Conservation (phyloP, 2,329 filamentous ascomycete species). For the Xylariaceae sp. region DNA sequence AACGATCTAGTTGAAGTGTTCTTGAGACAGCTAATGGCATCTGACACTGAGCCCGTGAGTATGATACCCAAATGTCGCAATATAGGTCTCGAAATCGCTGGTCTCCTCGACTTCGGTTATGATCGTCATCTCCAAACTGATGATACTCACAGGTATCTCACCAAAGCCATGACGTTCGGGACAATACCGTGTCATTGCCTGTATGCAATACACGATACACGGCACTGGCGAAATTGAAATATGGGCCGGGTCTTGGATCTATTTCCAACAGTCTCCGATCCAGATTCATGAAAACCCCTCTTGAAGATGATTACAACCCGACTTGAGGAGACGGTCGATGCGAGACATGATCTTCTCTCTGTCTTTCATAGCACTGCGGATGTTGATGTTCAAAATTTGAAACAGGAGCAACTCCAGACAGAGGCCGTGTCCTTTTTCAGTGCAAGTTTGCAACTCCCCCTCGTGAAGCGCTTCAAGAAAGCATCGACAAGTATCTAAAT, state of each 20-base stretch:
- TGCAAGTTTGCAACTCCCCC: slow-evolving; percentile 6
- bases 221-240: not conserved
- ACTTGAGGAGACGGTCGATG: slow-evolving; percentile 1
- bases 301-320: not conserved
- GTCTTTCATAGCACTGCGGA: slow-evolving; percentile 10
- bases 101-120: slow-evolving; percentile 20
- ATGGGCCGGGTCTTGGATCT: not conserved
- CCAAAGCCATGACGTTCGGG: not conserved
- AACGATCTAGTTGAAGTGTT: slow-evolving; percentile 19
- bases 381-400: slow-evolving; percentile 4
- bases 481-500: not conserved
- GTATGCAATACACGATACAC: slow-evolving; percentile 14
- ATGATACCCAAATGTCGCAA: slow-evolving; percentile 14
- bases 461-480: slow-evolving; percentile 4
- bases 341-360: slow-evolving; percentile 18
- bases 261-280: slow-evolving; percentile 11
- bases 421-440: slow-evolving; percentile 39
- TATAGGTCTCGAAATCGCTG: slow-evolving; percentile 17
- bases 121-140: slow-evolving; percentile 14
- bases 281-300: slow-evolving; percentile 11
- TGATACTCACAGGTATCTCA: slow-evolving; percentile 15
- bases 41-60: slow-evolving; percentile 6
- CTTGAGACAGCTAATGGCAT: slow-evolving; percentile 6
- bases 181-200: slow-evolving; percentile 14
- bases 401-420: slow-evolving; percentile 33